Evolutionary conservation across 768 basidiomycete genomes (phyloP).

Genomic region (Termitomyces eurrhizus): DNA sequence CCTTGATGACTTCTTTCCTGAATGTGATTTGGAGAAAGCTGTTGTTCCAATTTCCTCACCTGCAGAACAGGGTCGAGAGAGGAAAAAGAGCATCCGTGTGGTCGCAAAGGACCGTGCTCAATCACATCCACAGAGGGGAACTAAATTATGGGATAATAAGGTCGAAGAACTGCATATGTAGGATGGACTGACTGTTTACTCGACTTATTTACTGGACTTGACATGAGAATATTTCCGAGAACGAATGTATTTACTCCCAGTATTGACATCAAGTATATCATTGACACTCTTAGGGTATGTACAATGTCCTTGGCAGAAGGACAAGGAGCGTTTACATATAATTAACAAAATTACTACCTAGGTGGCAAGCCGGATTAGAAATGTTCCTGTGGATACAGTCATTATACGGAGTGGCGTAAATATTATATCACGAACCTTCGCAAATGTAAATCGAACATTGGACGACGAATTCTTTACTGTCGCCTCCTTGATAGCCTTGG

Average conservation of each 20-base stretch:
- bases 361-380: constrained; percentile 14
- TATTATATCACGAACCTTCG: constrained; percentile 47
- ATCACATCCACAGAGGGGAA: constrained; percentile 32
- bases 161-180: constrained; percentile 36
- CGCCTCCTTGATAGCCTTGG: constrained; percentile 74
- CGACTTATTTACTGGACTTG: neutral
- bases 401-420: neutral
- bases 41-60: constrained; percentile 54
- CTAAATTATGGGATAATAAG: constrained; percentile 39
- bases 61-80: constrained; percentile 8
- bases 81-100: constrained; percentile 71
- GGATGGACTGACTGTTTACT: neutral
- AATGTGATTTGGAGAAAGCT: constrained; percentile 83
- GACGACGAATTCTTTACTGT: constrained; percentile 50
- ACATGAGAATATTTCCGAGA: neutral
- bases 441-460: constrained; percentile 72
- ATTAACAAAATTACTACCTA: neutral
- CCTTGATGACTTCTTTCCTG: constrained; percentile 83
- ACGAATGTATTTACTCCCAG: neutral
- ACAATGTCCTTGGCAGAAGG: neutral
- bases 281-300: neutral
- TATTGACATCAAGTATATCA: neutral
- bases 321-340: neutral
- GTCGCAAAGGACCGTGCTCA: constrained; percentile 71
- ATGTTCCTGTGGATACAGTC: constrained; percentile 21